Base-by-base conservation (phyloP, 1,139 yeast genomes). In the Pichia sp. region DNA sequence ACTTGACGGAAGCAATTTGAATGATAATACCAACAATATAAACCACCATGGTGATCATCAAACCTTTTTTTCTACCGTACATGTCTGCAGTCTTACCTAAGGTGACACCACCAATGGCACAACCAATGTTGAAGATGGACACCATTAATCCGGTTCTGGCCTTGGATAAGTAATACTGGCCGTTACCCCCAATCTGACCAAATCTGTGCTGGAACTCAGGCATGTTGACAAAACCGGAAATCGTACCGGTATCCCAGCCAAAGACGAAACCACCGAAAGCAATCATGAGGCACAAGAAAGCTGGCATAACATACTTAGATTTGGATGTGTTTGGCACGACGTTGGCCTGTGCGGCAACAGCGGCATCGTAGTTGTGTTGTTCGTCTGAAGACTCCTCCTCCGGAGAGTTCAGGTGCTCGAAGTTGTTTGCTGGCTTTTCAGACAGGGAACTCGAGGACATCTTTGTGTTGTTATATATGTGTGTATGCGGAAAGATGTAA, bases 191-290 rank as follows among this genome's bases (percentile, higher is more conserved):
- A 1, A 58, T 23, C 38, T 68, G 68, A 59, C 83, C 83, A 61
- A 85, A 87, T 61, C 80, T 74, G 43, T 69, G 65, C 53, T 71
- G 73, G 67, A 84, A 90, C 62, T 82, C 83, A 4, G 79, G 72
- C 88, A 85, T 85, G 64, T 83, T 84, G 66, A 86, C 78, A 63
- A 87, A 84, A 65, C 95, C 95, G 42, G 87, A 80, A 66, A 85
- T 85, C 62, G 90, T 84, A 72, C 92, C 90, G 34, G 90, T 84
- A 72, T 85, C 90, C 79, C 84, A 85, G 61, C 90, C 90, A 67
- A 78, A 85, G 59, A 84, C 81, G 64, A 82, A 76, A 65, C 89
- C 89, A 72, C 87, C 88, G 62, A 83, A 81, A 57, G 88, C 85
- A 56, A 76, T 82, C 76, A 68, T 74, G 68, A 65, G 70, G 72